A percentile compares a stretch with the other conserved stretches of the same genome.
phyloP scores from a whole-genome alignment of 148 eudicot species.

The Vaccinium corymbosum region DNA sequence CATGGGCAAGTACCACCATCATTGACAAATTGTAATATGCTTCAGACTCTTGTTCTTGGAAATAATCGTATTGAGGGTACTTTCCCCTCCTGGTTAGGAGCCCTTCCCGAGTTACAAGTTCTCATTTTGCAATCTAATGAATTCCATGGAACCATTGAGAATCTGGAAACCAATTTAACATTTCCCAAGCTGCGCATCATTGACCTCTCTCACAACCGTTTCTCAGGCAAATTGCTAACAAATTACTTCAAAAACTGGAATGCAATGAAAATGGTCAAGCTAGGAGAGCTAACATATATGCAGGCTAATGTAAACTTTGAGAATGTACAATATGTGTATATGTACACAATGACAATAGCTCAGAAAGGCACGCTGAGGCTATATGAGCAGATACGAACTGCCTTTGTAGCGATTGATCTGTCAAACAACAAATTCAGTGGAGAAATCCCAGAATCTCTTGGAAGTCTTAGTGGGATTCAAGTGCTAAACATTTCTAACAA shows the following conservation, averaged over 20 bases:
- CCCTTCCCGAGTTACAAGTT: constrained; percentile 24
- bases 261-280: constrained; percentile 19
- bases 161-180: not conserved
- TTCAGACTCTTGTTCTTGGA: constrained; percentile 27
- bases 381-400: no score
- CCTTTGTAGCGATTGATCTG: no score
- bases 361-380: no score
- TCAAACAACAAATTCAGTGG: no score
- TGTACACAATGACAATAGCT: no score
- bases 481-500: no score
- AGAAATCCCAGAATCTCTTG: no score
- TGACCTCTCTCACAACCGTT: constrained; percentile 35
- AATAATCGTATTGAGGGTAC: constrained; percentile 26
- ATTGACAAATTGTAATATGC: not conserved
- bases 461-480: no score
- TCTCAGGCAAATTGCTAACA: constrained; percentile 25
- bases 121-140: not conserved
- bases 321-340: no score
- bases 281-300: no score
- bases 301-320: no score
- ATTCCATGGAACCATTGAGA: constrained; percentile 1
- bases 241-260: constrained; percentile 19
- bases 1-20: not conserved
- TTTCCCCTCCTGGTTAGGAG: constrained; percentile 37
- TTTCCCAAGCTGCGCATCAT: constrained; percentile 31